Base-by-base conservation (phyloP, 345 rosid genomes). In the Cochlearia excelsa region DNA sequence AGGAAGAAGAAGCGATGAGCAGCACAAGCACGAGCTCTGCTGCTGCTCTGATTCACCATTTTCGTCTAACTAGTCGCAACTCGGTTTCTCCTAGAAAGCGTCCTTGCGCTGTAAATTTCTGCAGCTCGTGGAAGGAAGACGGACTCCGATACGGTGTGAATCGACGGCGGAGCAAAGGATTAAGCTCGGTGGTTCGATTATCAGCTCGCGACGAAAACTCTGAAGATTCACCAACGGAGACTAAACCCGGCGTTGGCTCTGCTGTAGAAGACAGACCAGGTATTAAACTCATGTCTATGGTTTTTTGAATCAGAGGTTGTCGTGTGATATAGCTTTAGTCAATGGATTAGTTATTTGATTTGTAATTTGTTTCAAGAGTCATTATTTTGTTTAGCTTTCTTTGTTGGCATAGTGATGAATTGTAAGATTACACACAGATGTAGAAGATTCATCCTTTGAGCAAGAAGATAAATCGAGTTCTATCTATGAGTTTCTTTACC, bases 401-500 rank as follows among this genome's bases (percentile, higher is more conserved):
- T 34, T n/a, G 7, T 66, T 57, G 30, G 26, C 45, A 11, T 56
- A 30, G 34, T 34, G 35, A 28, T 29, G 23, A 16, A 16, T 16
- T 16, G 0, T 16, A 16, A 16, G 23, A 16, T 16, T 16, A 16
- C 23, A 16, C 23, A 16, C 68, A 78, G 81, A 59, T 74, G 73
- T 60, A 50, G 69, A 63, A 69, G 77, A 67, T 61, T 38, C 67
- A 45, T 60, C 78, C 46, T 27, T 77, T 42, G 79, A 61, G 60
- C 65, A 78, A 72, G 84, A 75, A 53, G 60, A 59, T 50, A 78
- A 63, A 58, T 53, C 57, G 50, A 78, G 84, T 72, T 31, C 78
- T 11, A 30, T 89, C 51, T 86, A 89, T 66, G 77, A 86, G 77
- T 83, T 86, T 69, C 85, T 93, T 9, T 86, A 93, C 79, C 97